Base-by-base conservation (phyloP, 2,329 filamentous ascomycete species). In the Phaeoacremonium minimum region DNA sequence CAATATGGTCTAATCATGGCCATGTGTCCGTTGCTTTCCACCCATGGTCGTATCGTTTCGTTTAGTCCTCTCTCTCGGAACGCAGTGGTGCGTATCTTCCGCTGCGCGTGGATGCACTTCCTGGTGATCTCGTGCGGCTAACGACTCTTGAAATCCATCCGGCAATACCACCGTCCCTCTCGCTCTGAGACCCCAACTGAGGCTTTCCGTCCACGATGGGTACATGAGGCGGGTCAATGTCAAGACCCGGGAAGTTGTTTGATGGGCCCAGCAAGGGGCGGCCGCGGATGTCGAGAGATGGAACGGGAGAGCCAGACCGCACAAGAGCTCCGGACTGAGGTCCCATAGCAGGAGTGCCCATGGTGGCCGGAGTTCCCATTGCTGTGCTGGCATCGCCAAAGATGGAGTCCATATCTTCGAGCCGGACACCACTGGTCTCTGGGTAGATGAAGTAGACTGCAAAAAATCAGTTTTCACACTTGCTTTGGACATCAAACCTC, bases 401-500 rank as follows among this genome's bases (percentile, higher is more conserved):
- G 13, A 98, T 67, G 4, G 80, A 76, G 57, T 95, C 87, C 93
- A 98, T 98, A 49, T 98, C 93, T 64, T 98, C 93, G 34, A 98
- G 74, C 39, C 90, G 84, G 40, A 98, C 83, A 51, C 94, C 94
- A 48, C 90, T 93, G 0, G 93, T 98, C 63, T 98, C 93, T 18
- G 93, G 93, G 59, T 97, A 98, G 48, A 95, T 78, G 64, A 97
- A 97, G 65, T 91, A 98, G 7, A 98, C 93, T 96, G 46, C 9
- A 12, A 4, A 9, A 9, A n/a, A 26, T 26, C n/a, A 9, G 22
- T 26, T 26, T 9, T 9, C 22, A 9, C n/a, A 26, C n/a, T 26
- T 26, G 2, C n/a, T n/a, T n/a, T 9, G 22, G 22, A n/a, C 22
- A 9, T n/a, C n/a, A 26, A 26, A n/a, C 9, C 9, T n/a, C 12